phyloP scores from a whole-genome alignment of 78 protist species.

The Cavenderia fasciculata region DNA sequence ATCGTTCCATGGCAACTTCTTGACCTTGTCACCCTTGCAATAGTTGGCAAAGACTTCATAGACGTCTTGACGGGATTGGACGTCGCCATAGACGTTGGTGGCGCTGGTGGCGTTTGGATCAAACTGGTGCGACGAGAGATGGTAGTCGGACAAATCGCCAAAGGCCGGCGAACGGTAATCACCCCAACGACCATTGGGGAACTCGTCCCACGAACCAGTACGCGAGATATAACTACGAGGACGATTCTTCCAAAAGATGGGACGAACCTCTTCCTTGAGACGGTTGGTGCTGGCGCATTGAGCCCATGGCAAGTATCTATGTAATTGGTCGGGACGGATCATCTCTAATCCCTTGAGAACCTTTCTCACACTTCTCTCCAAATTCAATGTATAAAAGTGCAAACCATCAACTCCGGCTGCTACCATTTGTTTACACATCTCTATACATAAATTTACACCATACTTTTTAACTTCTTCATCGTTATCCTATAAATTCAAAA shows the following conservation, averaged over 20 bases:
- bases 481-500: slow-evolving; percentile 78
- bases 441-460: slow-evolving; percentile 85
- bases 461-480: slow-evolving; percentile 91
- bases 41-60: slow-evolving; percentile 75
- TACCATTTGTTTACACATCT: slow-evolving; percentile 82
- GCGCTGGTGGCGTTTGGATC: not conserved
- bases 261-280: slow-evolving; percentile 89
- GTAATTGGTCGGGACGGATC: slow-evolving; percentile 18
- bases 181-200: slow-evolving; percentile 97
- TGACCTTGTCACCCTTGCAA: slow-evolving; percentile 40
- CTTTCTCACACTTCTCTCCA: slow-evolving; percentile 81
- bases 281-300: slow-evolving; percentile 68
- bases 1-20: slow-evolving; percentile 82
- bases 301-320: slow-evolving; percentile 79
- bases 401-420: slow-evolving; percentile 86
- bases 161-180: slow-evolving; percentile 92
- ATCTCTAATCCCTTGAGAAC: slow-evolving; percentile 73
- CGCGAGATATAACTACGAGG: slow-evolving; percentile 89
- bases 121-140: slow-evolving; percentile 38
- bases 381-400: slow-evolving; percentile 97
- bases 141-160: slow-evolving; percentile 93
- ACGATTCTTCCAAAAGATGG: slow-evolving; percentile 95
- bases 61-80: slow-evolving; percentile 50
- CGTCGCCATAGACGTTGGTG: slow-evolving; percentile 35
- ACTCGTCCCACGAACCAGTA: slow-evolving; percentile 96